Conservation (phyloP, 1,284 basidiomycete species). For the Anthracocystis walkeri region DNA sequence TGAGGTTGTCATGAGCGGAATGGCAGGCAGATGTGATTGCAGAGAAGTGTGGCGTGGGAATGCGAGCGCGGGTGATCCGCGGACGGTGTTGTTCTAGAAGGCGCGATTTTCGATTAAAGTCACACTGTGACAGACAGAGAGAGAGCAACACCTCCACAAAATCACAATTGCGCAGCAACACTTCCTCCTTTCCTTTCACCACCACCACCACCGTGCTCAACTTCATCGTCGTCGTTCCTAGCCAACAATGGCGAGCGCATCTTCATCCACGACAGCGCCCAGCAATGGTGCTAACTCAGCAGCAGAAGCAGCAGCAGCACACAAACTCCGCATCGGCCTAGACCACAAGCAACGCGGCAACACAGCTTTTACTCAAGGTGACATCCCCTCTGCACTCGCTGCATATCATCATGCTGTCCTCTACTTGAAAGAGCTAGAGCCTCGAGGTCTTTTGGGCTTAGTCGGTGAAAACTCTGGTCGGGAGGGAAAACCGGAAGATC, state of each 20-base stretch:
- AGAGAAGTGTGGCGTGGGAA: no score
- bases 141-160: background rate
- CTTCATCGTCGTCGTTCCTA: background rate
- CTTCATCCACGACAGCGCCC: background rate
- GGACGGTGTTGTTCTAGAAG: background rate
- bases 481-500: constrained; percentile 23
- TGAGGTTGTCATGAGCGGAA: no score
- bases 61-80: background rate
- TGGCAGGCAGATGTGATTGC: no score
- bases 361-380: constrained; percentile 10
- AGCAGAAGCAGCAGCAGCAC: background rate
- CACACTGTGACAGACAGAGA: background rate
- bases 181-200: constrained; percentile 1
- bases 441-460: constrained; percentile 19
- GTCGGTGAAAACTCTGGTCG: constrained; percentile 22
- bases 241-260: constrained; percentile 4
- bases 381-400: constrained; percentile 19
- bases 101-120: background rate
- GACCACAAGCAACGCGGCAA: constrained; percentile 31
- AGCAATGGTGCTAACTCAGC: background rate
- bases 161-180: constrained; percentile 13
- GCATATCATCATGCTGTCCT: constrained; percentile 32
- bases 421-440: constrained; percentile 26
- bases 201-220: constrained; percentile 3
- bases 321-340: constrained; percentile 21